Conservation (phyloP, 2,329 filamentous ascomycete genomes). For the Botrytis aclada region DNA sequence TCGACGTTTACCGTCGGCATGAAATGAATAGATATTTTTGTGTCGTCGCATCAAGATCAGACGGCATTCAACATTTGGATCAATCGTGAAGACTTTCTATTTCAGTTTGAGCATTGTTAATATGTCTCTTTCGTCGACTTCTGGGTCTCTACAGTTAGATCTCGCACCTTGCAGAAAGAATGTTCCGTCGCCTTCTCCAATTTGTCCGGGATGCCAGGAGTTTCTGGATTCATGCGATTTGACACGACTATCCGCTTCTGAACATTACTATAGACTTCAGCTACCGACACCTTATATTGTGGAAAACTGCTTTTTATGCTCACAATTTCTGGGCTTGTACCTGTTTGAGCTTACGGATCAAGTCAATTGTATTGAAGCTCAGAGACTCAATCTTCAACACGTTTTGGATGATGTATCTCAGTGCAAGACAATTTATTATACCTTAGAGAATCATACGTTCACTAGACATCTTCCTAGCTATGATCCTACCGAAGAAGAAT, state of each 20-base stretch:
- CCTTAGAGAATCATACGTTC: too few species aligned
- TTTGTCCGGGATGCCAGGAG: not conserved
- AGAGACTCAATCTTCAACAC: not conserved
- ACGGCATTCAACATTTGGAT: not conserved
- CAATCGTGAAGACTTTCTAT: not conserved
- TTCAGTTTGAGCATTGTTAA: not conserved
- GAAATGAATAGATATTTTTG: too few species aligned
- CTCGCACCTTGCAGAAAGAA: too few species aligned
- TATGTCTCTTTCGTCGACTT: not conserved
- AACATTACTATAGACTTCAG: not conserved
- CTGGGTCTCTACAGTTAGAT: too few species aligned
- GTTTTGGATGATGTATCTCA: not conserved
- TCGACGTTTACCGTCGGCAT: too few species aligned
- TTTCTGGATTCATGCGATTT: not conserved
- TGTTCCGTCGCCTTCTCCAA: too few species aligned
- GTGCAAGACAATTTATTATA: too few species aligned
- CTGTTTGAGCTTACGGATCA: not conserved
- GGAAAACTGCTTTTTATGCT: not conserved
- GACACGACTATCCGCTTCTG: too few species aligned
- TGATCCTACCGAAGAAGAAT: too few species aligned
- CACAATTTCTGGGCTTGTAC: not conserved
- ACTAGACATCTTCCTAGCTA: too few species aligned
- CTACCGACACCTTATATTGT: not conserved
- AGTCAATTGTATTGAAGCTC: not conserved
- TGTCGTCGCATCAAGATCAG: not conserved